These are phyloP conservation scores for Aureobasidium vineae DNA, from an alignment of 2,329 filamentous ascomycete species.

Conservation along the genomic window DNA sequence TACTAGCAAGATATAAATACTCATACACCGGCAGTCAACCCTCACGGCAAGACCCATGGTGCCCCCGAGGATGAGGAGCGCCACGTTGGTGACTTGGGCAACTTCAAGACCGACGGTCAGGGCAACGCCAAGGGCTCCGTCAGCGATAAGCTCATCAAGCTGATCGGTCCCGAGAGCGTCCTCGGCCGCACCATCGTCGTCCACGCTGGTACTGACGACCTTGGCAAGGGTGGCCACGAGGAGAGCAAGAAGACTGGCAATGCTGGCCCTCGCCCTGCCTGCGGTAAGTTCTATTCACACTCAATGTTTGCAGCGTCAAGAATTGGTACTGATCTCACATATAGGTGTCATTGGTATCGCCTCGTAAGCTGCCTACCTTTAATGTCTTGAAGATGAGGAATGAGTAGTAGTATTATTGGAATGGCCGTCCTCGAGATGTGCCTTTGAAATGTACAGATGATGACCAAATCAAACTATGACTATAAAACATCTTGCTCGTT, in stretches of 20 bases:
- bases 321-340: constrained; percentile 3
- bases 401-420: constrained; percentile 18
- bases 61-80: constrained; percentile 77
- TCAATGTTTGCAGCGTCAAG: background rate
- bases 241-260: constrained; percentile 99
- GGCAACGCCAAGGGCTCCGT: constrained; percentile 83
- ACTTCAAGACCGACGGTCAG: constrained; percentile 92
- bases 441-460: constrained; percentile 16
- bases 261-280: constrained; percentile 88
- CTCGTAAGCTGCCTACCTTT: constrained; percentile 29
- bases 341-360: constrained; percentile 42
- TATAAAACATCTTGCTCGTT: background rate
- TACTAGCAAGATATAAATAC: background rate
- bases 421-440: background rate
- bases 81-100: constrained; percentile 96
- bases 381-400: constrained; percentile 1
- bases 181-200: constrained; percentile 94
- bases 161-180: constrained; percentile 93
- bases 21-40: constrained; percentile 72
- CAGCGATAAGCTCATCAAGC: constrained; percentile 81
- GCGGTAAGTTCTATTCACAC: constrained; percentile 60
- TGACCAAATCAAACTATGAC: background rate
- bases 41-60: constrained; percentile 87
- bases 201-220: constrained; percentile 93
- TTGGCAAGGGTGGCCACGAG: constrained; percentile 86